Conservation (phyloP, 2,329 filamentous ascomycete genomes). For the Exophiala viscosa region DNA sequence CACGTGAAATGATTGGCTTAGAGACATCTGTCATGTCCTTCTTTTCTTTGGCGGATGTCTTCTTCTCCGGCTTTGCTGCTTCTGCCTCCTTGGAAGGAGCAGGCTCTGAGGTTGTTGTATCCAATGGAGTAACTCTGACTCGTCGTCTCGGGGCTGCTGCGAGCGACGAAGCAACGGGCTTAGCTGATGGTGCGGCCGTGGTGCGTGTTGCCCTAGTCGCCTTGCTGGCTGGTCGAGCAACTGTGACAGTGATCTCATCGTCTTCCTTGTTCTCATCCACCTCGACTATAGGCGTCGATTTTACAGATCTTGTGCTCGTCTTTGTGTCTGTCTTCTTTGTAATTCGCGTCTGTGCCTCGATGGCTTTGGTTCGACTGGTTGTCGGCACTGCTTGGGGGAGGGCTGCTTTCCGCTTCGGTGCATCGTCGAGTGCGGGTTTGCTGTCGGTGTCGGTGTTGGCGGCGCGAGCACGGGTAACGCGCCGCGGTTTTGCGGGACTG, state of each 20-base stretch:
- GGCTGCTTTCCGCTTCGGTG: conserved; percentile 16
- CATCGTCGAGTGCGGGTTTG: conserved; percentile 7
- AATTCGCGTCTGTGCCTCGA: conserved; percentile 21
- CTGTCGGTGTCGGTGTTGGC: conserved; percentile 20
- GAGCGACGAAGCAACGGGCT: conserved; percentile 8
- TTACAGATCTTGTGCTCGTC: conserved; percentile 1
- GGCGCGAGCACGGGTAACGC: conserved; percentile 33
- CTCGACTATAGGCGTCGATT: not conserved
- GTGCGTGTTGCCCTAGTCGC: conserved; percentile 8
- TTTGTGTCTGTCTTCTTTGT: conserved; percentile 20
- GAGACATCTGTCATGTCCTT: conserved; percentile 11
- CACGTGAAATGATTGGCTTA: conserved; percentile 14
- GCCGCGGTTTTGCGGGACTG: conserved; percentile 31
- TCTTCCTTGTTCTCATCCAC: conserved; percentile 3
- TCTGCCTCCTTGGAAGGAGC: conserved; percentile 5
- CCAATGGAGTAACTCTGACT: conserved; percentile 27
- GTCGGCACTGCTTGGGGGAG: conserved; percentile 11
- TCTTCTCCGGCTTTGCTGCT: conserved; percentile 9
- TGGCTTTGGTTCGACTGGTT: conserved; percentile 24
- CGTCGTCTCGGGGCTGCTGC: conserved; percentile 27
- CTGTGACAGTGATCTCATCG: conserved; percentile 1
- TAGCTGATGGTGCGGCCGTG: conserved; percentile 1
- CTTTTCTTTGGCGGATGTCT: conserved; percentile 17
- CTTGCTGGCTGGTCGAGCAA: conserved; percentile 3
- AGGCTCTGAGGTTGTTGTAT: conserved; percentile 8